Percentiles rank a stretch among this genome's conserved stretches.
These are phyloP conservation scores for Boletus bicolor DNA, from an alignment of 768 basidiomycete genomes.

Conservation along the genomic window DNA sequence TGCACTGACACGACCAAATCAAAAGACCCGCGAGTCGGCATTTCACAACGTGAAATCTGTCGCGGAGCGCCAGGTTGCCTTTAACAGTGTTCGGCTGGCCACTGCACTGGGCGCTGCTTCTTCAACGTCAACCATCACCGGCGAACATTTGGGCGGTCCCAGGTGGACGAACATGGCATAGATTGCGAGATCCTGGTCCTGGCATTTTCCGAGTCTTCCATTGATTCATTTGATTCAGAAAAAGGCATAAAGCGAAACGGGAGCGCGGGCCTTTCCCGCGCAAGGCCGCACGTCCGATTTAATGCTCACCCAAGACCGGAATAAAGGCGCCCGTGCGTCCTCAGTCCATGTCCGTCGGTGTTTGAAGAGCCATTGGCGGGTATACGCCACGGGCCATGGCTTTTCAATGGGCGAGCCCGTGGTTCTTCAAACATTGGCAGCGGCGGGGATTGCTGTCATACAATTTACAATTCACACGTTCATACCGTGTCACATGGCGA, in stretches of 20 bases:
- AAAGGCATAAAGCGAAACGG: constrained; percentile 7
- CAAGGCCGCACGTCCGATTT: neutral
- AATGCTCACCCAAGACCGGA: neutral
- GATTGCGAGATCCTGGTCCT: neutral
- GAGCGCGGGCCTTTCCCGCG: neutral
- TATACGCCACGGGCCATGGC: no score
- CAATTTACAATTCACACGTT: neutral
- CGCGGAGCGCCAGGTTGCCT: neutral
- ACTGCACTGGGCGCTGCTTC: neutral
- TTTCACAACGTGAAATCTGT: no score
- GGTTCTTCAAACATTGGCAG: no score
- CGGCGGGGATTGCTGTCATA: neutral
- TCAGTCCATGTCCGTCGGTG: neutral
- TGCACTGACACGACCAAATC: neutral
- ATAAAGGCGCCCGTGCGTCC: neutral
- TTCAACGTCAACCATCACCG: neutral
- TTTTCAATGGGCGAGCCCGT: no score
- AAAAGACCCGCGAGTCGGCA: no score
- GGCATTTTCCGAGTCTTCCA: constrained; percentile 20
- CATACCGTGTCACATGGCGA: neutral
- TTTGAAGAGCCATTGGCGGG: no score
- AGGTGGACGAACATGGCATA: neutral
- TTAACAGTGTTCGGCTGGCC: neutral
- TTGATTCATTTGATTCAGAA: neutral
- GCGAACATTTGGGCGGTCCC: neutral